Base-by-base conservation (phyloP, 2,329 filamentous ascomycete genomes). In the Tolypocladium cylindrosporum region DNA sequence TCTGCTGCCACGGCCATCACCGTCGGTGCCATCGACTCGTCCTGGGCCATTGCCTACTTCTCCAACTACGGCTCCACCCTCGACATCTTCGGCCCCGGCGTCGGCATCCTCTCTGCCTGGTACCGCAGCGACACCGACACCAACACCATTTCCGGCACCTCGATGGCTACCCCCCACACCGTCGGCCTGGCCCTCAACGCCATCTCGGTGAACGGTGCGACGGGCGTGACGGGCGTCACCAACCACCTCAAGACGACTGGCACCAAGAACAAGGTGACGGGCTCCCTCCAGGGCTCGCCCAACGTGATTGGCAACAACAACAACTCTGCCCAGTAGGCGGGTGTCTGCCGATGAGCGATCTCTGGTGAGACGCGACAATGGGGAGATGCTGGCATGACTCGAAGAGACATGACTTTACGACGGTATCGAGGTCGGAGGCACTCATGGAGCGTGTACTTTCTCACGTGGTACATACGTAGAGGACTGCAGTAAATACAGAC, bases 161-260 rank as follows among this genome's bases (percentile, higher is more conserved):
- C 79, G n/a, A 87, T 87, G 84, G 82, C 84, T 4, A 72, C 76
- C 4, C 85, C 85, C 1, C 84, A 87, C 66, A 74, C 87, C 59
- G 75, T 79, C 39, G 85, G 85, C 34, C 72, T 88, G 31, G 81
- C 63, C 27, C 68, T 75, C 16, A 77, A 77, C 66, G 68, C 73
- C 52, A 71, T 85, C 57, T 74, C 73, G 11, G 70, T 82, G 16
- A 69, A 79, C 58, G 71, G 72, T 42, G 42, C 68, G 40, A 66
- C 64, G 54, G 68, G 68, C 31, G 63, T 67, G 42, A 54, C 60
- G 45, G 75, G 67, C 42, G 72, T 83, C 51, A 73, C 72, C 57
- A 61, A 67, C 60, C 71, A 74, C 61, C 72, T 83, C 60, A 70
- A 69, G 61, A 65, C 72, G 21, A 71, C 78, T 43, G 69, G 72